These are phyloP conservation scores for Chloranthus sessilifolius DNA, from an alignment of 164 flowering plant species.

Conservation along the genomic window DNA sequence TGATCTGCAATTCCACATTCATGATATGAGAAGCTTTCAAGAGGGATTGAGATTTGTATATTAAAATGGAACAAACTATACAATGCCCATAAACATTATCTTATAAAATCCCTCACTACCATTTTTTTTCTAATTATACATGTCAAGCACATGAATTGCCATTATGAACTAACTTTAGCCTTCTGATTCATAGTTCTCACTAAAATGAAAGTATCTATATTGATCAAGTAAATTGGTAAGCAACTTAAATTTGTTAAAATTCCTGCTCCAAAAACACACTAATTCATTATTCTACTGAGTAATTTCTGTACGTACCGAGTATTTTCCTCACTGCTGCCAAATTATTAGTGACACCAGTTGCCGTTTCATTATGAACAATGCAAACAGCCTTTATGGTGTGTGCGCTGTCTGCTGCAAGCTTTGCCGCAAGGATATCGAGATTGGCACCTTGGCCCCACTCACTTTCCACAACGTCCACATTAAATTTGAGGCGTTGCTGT, in stretches of 20 bases:
- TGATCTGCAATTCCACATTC: conserved; percentile 53
- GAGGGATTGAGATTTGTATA: background rate
- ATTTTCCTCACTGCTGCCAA: conserved; percentile 71
- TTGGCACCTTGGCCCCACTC: conserved; percentile 96
- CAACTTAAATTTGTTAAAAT: too few relatives aligned
- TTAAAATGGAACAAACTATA: background rate
- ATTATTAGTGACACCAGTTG: conserved; percentile 96
- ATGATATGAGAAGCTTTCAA: background rate
- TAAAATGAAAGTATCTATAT: too few relatives aligned
- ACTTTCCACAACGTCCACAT: conserved; percentile 91
- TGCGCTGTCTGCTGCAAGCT: conserved; percentile 67
- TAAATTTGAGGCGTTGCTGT: conserved; percentile 86
- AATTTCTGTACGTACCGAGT: conserved; percentile 76
- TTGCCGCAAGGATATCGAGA: conserved; percentile 71
- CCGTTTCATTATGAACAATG: conserved; percentile 95
- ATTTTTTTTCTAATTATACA: too few relatives aligned
- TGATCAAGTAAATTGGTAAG: too few relatives aligned
- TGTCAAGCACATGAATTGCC: too few relatives aligned
- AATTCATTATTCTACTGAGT: too few relatives aligned
- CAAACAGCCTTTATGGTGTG: conserved; percentile 93
- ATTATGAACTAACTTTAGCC: too few relatives aligned
- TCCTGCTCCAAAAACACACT: too few relatives aligned
- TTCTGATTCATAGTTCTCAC: too few relatives aligned
- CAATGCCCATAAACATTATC: background rate
- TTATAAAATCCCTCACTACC: too few relatives aligned